Evolutionary conservation across 2,329 filamentous ascomycete genomes (phyloP).

Genomic region (Capronia americana): DNA sequence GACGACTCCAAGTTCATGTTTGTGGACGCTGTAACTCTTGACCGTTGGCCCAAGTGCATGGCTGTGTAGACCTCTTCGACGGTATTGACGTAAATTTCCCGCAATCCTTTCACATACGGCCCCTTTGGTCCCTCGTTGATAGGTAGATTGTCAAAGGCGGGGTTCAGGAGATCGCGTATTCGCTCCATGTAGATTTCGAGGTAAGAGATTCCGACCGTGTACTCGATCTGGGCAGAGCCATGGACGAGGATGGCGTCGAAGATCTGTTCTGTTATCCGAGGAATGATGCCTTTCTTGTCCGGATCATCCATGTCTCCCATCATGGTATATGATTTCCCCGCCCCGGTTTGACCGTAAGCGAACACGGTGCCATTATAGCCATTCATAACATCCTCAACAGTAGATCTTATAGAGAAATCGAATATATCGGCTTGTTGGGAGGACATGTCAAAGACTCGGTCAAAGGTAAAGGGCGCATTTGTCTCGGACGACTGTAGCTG

Average conservation of each 20-base stretch:
- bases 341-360: conserved; percentile 96
- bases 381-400: conserved; percentile 97
- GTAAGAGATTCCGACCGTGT: conserved; percentile 97
- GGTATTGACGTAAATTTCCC: conserved; percentile 94
- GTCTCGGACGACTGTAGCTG: conserved; percentile 76
- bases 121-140: conserved; percentile 98
- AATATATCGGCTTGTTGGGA: conserved; percentile 93
- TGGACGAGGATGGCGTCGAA: conserved; percentile 87
- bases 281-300: conserved; percentile 88
- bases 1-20: conserved; percentile 99
- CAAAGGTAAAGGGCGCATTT: conserved; percentile 89
- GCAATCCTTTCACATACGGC: conserved; percentile 92
- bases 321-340: conserved; percentile 99
- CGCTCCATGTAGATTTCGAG: conserved; percentile 99
- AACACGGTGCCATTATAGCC: conserved; percentile 99
- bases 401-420: conserved; percentile 94
- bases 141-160: conserved; percentile 93
- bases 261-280: conserved; percentile 95
- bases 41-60: conserved; percentile 88
- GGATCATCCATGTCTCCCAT: conserved; percentile 96
- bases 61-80: conserved; percentile 97
- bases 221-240: conserved; percentile 92
- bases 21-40: conserved; percentile 90
- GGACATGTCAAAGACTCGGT: conserved; percentile 94
- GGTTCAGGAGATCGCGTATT: conserved; percentile 89